Conservation (phyloP, 1,284 basidiomycete genomes). For the Phylloporus sp. region DNA sequence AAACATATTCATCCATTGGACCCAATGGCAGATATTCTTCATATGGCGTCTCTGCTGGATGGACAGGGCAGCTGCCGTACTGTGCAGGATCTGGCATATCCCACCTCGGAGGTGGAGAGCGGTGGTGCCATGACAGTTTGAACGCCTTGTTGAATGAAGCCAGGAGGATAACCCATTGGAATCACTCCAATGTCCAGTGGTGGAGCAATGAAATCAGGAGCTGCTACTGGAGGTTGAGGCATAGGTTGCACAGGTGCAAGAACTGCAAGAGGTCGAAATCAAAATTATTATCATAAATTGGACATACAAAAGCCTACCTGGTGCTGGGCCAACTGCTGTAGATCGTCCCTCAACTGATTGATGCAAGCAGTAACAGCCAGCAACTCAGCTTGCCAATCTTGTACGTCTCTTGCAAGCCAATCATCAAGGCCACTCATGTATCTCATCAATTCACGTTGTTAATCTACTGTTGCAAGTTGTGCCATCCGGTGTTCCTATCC, state of each 20-base stretch:
- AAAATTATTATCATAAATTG: constrained; percentile 8
- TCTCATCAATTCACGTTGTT: constrained; percentile 78
- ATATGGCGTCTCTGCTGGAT: constrained; percentile 26
- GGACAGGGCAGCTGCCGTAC: constrained; percentile 26
- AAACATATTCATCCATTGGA: constrained; percentile 12
- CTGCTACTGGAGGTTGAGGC: constrained; percentile 32
- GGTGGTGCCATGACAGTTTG: constrained; percentile 19
- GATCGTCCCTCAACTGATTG: constrained; percentile 63
- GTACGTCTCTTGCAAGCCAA: constrained; percentile 78
- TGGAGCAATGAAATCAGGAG: constrained; percentile 31
- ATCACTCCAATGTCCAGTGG: constrained; percentile 28
- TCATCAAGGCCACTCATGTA: constrained; percentile 76
- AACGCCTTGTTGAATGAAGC: constrained; percentile 46
- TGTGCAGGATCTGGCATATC: constrained; percentile 36
- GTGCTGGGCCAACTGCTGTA: constrained; percentile 46
- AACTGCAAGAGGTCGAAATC: constrained; percentile 22
- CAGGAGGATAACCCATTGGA: constrained; percentile 33
- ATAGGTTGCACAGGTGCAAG: too few relatives aligned
- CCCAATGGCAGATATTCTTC: constrained; percentile 13
- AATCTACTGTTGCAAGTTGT: constrained; percentile 75
- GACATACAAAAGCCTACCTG: constrained; percentile 20
- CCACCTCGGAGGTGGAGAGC: constrained; percentile 26
- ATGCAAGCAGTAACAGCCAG: constrained; percentile 69
- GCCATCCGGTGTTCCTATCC: constrained; percentile 76
- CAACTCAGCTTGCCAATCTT: constrained; percentile 75